Conservation (phyloP, 306 rosid genomes). For the Trifolium fragiferum region DNA sequence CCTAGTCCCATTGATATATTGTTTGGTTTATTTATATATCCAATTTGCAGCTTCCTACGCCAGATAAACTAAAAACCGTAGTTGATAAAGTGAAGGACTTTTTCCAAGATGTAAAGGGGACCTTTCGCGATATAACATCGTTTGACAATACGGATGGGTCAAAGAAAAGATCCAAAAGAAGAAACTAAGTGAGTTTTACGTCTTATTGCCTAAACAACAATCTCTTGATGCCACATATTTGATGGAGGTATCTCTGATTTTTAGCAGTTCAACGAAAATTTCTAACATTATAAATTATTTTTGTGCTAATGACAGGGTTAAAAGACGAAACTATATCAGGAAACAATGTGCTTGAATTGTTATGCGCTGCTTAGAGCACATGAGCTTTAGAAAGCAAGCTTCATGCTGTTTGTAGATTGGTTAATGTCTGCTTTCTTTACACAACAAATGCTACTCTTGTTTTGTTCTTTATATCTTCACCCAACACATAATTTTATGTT, state of each 20-base stretch:
- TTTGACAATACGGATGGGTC: constrained; percentile 54
- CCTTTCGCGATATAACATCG: constrained; percentile 77
- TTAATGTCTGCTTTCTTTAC: constrained; percentile 36
- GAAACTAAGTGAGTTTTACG: constrained; percentile 69
- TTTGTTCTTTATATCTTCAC: constrained; percentile 50
- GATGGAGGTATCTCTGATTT: constrained; percentile 4
- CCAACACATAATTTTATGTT: constrained; percentile 33
- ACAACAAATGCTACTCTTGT: constrained; percentile 43
- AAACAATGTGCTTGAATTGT: constrained; percentile 41
- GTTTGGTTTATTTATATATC: constrained; percentile 39
- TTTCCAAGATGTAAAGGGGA: constrained; percentile 85
- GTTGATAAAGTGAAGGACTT: constrained; percentile 86
- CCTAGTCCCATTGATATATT: constrained; percentile 18
- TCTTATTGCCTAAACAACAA: constrained; percentile 3
- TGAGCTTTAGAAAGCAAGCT: constrained; percentile 36
- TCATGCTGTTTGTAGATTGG: constrained; percentile 27
- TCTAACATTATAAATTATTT: constrained; percentile 17
- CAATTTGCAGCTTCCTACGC: constrained; percentile 79
- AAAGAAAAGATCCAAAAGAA: constrained; percentile 49
- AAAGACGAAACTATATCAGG: constrained; percentile 46
- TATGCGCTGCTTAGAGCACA: constrained; percentile 34
- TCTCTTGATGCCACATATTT: constrained; percentile 15
- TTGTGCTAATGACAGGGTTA: constrained; percentile 52
- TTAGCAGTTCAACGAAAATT: constrained; percentile 2
- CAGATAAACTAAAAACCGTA: constrained; percentile 78